These are phyloP conservation scores for Backusella psychrophila DNA, from an alignment of 192 early-diverging fungal species.

Conservation along the genomic window DNA sequence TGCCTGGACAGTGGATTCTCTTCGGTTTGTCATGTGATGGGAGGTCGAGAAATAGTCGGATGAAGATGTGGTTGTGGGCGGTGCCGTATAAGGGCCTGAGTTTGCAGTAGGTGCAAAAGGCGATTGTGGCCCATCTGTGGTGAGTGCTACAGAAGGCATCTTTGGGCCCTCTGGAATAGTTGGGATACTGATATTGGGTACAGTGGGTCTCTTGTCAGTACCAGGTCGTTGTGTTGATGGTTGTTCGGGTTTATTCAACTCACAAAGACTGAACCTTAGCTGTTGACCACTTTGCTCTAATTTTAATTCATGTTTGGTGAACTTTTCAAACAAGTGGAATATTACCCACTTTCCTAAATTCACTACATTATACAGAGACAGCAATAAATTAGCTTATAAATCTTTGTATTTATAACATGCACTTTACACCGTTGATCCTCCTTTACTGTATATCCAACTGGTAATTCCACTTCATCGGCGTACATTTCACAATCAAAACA, in stretches of 20 bases:
- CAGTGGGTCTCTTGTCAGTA: neutral
- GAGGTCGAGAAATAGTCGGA: slow-evolving; percentile 31
- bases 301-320: slow-evolving; percentile 39
- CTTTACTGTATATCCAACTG: slow-evolving; percentile 42
- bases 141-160: slow-evolving; percentile 20
- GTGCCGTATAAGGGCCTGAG: slow-evolving; percentile 37
- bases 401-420: neutral
- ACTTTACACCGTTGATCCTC: slow-evolving; percentile 73
- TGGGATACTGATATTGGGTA: neutral
- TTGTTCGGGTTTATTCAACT: neutral
- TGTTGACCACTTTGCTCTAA: neutral
- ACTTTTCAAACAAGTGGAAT: slow-evolving; percentile 67
- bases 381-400: neutral
- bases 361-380: slow-evolving; percentile 42
- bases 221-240: neutral
- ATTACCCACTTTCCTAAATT: slow-evolving; percentile 85
- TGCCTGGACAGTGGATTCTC: slow-evolving; percentile 29
- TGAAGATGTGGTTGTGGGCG: slow-evolving; percentile 14
- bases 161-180: slow-evolving; percentile 10
- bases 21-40: slow-evolving; percentile 29
- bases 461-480: slow-evolving; percentile 69
- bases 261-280: neutral
- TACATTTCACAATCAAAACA: slow-evolving; percentile 92
- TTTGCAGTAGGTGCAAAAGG: slow-evolving; percentile 13
- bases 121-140: slow-evolving; percentile 12